Conservation (phyloP, 768 basidiomycete species). For the Trametes cubensis region DNA sequence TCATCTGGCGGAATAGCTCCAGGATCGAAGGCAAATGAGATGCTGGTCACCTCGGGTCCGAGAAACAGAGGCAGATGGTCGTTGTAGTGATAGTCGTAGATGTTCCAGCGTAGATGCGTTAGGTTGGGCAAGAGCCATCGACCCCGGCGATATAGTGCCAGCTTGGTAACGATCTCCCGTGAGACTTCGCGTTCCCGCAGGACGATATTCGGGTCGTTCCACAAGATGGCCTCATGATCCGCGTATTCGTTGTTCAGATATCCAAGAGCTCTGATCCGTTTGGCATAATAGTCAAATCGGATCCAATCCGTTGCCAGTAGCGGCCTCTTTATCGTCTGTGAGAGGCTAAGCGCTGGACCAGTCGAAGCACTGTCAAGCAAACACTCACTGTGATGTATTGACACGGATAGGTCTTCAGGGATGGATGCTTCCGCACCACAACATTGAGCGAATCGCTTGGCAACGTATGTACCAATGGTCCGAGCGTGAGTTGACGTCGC, state of each 20-base stretch:
- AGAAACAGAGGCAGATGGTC: not conserved
- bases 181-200: not conserved
- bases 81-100: not conserved
- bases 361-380: not conserved
- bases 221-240: not conserved
- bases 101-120: not conserved
- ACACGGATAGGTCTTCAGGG: not conserved
- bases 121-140: not conserved
- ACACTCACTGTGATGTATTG: too few relatives aligned
- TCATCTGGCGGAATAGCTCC: not conserved
- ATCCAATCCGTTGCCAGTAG: not conserved
- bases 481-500: not conserved
- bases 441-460: not conserved
- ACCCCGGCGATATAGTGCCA: not conserved
- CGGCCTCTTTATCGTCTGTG: not conserved
- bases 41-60: not conserved
- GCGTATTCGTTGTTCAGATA: not conserved
- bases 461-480: not conserved
- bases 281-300: constrained; percentile 1
- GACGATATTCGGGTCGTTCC: not conserved
- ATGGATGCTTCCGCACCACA: not conserved
- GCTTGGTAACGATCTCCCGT: not conserved
- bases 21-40: not conserved
- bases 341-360: not conserved
- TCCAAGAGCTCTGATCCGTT: not conserved